These are phyloP conservation scores for Rhododendron molle DNA, from an alignment of 148 eudicot species.

Conservation along the genomic window DNA sequence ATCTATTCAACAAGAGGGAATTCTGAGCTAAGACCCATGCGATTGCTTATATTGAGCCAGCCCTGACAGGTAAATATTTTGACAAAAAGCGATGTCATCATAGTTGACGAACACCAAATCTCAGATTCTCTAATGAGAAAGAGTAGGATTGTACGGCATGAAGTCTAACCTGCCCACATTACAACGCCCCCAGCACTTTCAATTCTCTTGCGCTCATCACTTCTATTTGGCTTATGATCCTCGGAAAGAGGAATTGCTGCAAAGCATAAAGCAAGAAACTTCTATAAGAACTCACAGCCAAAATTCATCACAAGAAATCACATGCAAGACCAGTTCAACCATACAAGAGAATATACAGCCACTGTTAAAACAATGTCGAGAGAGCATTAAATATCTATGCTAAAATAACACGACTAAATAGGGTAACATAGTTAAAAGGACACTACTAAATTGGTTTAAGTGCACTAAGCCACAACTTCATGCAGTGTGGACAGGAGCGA, in stretches of 20 bases:
- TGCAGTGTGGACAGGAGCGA: background rate
- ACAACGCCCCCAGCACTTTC: conserved; percentile 97
- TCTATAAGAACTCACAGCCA: background rate
- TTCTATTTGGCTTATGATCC: conserved; percentile 97
- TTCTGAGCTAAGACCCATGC: background rate
- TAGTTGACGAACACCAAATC: background rate
- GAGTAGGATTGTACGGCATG: background rate
- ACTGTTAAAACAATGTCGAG: background rate
- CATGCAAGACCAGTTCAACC: background rate
- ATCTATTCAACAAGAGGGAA: background rate
- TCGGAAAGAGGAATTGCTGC: conserved; percentile 96
- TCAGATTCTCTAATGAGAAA: background rate
- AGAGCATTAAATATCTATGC: background rate
- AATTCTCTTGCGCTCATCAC: conserved; percentile 90
- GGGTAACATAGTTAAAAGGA: background rate
- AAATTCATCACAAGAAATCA: conserved; percentile 2
- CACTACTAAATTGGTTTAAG: background rate
- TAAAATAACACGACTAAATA: background rate
- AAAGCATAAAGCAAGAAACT: conserved; percentile 10
- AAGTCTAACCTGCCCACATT: conserved; percentile 91
- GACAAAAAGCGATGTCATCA: background rate
- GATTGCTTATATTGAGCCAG: background rate
- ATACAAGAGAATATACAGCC: background rate
- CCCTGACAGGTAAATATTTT: background rate
- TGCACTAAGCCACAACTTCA: background rate